Evolutionary conservation across 768 basidiomycete genomes (phyloP).

Genomic region (Suillus fuscotomentosus): DNA sequence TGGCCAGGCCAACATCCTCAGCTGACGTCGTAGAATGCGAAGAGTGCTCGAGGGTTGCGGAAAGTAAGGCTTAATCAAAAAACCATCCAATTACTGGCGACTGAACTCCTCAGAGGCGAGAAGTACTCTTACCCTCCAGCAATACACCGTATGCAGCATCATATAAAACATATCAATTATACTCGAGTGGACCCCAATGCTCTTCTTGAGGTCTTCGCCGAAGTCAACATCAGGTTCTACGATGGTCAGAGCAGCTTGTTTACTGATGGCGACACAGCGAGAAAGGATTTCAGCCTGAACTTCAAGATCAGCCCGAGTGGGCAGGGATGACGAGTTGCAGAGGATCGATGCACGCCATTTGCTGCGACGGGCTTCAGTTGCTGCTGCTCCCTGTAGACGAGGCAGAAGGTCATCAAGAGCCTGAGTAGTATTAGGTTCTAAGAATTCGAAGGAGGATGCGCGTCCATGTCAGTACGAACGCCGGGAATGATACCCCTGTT

Average conservation of each 20-base stretch:
- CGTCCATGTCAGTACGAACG: slow-evolving; percentile 50
- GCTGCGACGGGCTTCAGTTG: slow-evolving; percentile 47
- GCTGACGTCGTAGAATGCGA: slow-evolving; percentile 35
- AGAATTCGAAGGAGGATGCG: slow-evolving; percentile 43
- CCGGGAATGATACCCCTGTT: slow-evolving; percentile 47
- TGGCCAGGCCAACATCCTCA: slow-evolving; percentile 45
- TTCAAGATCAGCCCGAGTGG: slow-evolving; percentile 41
- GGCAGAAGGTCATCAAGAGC: slow-evolving; percentile 47
- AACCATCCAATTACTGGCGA: slow-evolving; percentile 9
- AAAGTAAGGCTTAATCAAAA: slow-evolving; percentile 52
- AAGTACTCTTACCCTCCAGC: slow-evolving; percentile 39
- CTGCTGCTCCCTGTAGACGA: slow-evolving; percentile 40
- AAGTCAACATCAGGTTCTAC: slow-evolving; percentile 55
- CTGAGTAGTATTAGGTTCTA: slow-evolving; percentile 44
- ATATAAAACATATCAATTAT: slow-evolving; percentile 38
- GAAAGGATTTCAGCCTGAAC: slow-evolving; percentile 47
- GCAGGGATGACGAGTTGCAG: slow-evolving; percentile 40
- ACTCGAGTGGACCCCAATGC: slow-evolving; percentile 45
- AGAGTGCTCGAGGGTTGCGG: slow-evolving; percentile 45
- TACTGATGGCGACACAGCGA: slow-evolving; percentile 48
- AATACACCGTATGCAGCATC: slow-evolving; percentile 44
- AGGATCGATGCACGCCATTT: slow-evolving; percentile 52
- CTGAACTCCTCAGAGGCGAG: not conserved
- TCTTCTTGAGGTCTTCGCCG: slow-evolving; percentile 41
- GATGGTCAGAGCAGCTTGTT: slow-evolving; percentile 49